Evolutionary conservation across 2,329 filamentous ascomycete species (phyloP).

Genomic region (Aulographum hederae): DNA sequence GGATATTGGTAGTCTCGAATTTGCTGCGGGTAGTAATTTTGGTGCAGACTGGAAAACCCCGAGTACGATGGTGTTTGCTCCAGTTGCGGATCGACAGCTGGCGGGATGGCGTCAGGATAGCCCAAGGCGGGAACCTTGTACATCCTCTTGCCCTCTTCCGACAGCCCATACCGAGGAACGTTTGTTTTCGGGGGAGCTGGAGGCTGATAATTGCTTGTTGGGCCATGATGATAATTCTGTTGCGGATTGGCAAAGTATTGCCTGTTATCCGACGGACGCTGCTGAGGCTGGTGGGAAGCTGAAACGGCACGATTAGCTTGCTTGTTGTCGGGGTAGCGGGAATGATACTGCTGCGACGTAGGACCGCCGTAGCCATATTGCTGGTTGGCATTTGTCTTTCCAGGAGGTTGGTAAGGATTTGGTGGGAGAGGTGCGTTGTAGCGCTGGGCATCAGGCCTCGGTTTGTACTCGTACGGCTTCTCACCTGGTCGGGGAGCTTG

Average conservation of each 20-base stretch:
- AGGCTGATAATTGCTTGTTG: neutral
- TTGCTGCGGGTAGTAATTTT: too few species aligned
- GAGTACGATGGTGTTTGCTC: too few species aligned
- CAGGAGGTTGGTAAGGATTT: neutral
- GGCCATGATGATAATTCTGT: neutral
- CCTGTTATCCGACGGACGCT: neutral
- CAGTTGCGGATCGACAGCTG: too few species aligned
- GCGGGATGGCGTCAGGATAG: too few species aligned
- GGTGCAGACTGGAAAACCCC: too few species aligned
- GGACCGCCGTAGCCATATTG: neutral
- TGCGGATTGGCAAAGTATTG: neutral
- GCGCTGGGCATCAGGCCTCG: conserved; percentile 13
- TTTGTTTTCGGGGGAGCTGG: neutral
- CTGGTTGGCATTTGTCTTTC: neutral
- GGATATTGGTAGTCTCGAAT: too few species aligned
- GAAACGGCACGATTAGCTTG: neutral
- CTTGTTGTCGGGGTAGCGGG: neutral
- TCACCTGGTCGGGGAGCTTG: neutral
- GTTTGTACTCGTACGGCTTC: conserved; percentile 25
- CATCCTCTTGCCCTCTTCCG: too few species aligned
- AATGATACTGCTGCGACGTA: neutral
- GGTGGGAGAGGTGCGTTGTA: neutral
- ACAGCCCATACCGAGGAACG: too few species aligned
- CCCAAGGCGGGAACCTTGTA: too few species aligned
- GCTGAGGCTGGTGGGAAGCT: neutral